Conservation (phyloP, 140 eudicot species). For the Anethum foeniculum region DNA sequence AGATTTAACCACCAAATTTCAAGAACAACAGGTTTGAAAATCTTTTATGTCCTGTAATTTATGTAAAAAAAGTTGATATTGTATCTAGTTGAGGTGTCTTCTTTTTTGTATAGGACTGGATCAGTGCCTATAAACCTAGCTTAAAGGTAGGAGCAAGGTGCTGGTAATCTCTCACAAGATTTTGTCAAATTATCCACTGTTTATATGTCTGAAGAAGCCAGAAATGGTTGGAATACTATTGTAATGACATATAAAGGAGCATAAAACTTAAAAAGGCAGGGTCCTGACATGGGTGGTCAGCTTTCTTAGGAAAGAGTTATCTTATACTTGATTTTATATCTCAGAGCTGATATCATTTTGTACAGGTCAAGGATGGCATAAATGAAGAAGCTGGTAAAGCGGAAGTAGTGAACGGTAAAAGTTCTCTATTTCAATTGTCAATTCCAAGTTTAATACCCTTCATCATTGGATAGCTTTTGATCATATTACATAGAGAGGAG, state of each 20-base stretch:
- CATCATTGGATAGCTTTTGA: background rate
- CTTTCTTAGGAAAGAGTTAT: background rate
- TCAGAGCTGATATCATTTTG: slow-evolving; percentile 4
- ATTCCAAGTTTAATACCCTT: background rate
- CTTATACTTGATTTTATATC: background rate
- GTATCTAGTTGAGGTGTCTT: slow-evolving; percentile 12
- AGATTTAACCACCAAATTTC: slow-evolving; percentile 38
- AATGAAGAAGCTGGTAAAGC: slow-evolving; percentile 18
- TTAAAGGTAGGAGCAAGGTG: slow-evolving; percentile 20
- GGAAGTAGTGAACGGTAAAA: slow-evolving; percentile 18
- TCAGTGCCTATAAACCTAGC: slow-evolving; percentile 30
- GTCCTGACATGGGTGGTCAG: background rate
- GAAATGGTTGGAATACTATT: background rate
- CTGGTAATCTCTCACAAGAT: slow-evolving; percentile 23
- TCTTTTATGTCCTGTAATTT: slow-evolving; percentile 11
- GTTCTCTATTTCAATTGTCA: background rate
- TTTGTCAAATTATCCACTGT: background rate
- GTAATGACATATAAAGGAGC: too few species aligned
- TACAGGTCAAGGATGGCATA: slow-evolving; percentile 22
- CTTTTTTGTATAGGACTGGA: slow-evolving; percentile 42
- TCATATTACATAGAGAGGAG: background rate
- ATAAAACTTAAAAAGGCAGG: background rate
- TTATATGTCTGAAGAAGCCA: background rate
- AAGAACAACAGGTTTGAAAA: slow-evolving; percentile 54
- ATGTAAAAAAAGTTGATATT: slow-evolving; percentile 8